phyloP scores from a whole-genome alignment of 306 rosid species.

The Castanospermum australe region DNA sequence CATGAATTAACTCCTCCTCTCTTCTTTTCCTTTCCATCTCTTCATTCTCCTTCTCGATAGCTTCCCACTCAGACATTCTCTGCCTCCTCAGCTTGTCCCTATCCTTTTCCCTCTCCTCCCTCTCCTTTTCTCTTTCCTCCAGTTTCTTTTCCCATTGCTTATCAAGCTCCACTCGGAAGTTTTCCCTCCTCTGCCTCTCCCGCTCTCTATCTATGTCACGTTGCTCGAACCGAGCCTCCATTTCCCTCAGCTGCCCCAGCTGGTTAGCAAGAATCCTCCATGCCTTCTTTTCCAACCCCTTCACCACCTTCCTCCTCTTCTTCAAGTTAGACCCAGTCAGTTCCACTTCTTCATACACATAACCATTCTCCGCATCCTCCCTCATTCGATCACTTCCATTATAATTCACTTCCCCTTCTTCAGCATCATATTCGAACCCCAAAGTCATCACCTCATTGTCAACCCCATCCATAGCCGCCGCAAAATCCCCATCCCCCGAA shows the following conservation, averaged over 20 bases:
- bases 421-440: conserved; percentile 83
- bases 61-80: conserved; percentile 78
- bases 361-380: conserved; percentile 73
- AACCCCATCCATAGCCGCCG: conserved; percentile 71
- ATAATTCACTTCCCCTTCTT: conserved; percentile 77
- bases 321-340: conserved; percentile 53
- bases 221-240: conserved; percentile 79
- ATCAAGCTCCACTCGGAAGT: conserved; percentile 51
- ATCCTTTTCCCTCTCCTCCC: conserved; percentile 55
- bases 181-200: conserved; percentile 74
- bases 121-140: conserved; percentile 68
- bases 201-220: conserved; percentile 74
- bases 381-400: conserved; percentile 53
- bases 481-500: conserved; percentile 72
- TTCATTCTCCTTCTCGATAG: conserved; percentile 68
- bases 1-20: conserved; percentile 65
- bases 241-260: conserved; percentile 67
- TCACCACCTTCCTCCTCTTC: conserved; percentile 66
- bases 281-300: conserved; percentile 69
- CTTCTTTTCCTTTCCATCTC: conserved; percentile 81
- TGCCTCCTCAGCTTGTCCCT: conserved; percentile 66
- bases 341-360: conserved; percentile 72
- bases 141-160: conserved; percentile 67
- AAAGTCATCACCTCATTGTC: conserved; percentile 81
- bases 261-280: conserved; percentile 71